A percentile compares a stretch with the other conserved stretches of the same genome.
phyloP scores from a whole-genome alignment of 2,329 filamentous ascomycete genomes.

The Fusarium temperatum region DNA sequence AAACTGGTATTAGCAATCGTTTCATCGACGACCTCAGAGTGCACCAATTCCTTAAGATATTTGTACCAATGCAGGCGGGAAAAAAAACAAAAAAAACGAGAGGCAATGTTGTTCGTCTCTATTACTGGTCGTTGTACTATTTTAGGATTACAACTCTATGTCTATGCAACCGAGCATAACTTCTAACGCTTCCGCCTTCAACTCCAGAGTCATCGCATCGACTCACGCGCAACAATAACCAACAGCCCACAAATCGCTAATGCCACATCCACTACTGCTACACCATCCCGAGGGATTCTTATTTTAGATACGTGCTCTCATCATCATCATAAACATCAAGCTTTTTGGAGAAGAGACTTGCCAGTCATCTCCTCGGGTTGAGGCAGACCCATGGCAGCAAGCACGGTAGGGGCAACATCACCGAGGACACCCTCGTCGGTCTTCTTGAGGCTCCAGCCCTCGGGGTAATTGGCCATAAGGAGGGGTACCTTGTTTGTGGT shows the following conservation, averaged over 20 bases:
- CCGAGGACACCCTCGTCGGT: conserved; percentile 90
- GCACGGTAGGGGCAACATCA: conserved; percentile 94
- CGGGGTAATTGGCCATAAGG: conserved; percentile 95
- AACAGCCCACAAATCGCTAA: conserved; percentile 28
- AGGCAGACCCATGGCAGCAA: conserved; percentile 89
- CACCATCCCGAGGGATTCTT: conserved; percentile 3
- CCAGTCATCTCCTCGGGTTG: conserved; percentile 95
- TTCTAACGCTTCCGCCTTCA: conserved; percentile 28
- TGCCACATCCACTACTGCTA: conserved; percentile 18
- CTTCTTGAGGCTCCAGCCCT: conserved; percentile 81
- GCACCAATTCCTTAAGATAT: not conserved
- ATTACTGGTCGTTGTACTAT: conserved; percentile 20
- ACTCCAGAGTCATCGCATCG: conserved; percentile 35
- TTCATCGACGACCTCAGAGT: not conserved
- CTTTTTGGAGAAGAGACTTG: conserved; percentile 81
- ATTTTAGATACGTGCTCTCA: not conserved
- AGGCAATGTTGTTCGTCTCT: conserved; percentile 11
- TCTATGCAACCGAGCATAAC: conserved; percentile 28
- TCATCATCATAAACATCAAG: conserved; percentile 48
- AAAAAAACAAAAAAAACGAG: not conserved
- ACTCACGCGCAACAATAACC: conserved; percentile 26
- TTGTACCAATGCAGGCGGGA: not conserved
- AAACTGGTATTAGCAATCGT: not conserved
- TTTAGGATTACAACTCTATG: conserved; percentile 23
- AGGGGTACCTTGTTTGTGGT: conserved; percentile 98